These are phyloP conservation scores for Mycena citricolor DNA, from an alignment of 1,284 basidiomycete species.

Conservation along the genomic window DNA sequence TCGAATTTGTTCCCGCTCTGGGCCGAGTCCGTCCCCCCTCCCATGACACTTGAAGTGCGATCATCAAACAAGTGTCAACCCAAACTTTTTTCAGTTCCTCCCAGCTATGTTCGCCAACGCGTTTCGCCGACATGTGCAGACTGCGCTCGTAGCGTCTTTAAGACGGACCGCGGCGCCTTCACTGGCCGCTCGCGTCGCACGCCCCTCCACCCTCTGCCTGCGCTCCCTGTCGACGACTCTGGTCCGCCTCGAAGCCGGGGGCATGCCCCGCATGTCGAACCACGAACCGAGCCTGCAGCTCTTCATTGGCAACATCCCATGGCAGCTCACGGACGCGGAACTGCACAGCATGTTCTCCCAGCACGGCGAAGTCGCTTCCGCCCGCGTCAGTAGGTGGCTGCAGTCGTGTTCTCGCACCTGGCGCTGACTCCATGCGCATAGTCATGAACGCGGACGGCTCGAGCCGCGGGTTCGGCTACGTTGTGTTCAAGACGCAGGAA, in stretches of 20 bases:
- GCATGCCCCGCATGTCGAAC: not conserved
- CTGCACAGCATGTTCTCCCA: constrained; percentile 28
- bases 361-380: constrained; percentile 35
- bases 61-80: no score
- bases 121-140: constrained; percentile 34
- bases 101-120: constrained; percentile 35
- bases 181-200: not conserved
- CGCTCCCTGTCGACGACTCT: no score
- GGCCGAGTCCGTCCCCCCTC: no score
- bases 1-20: no score
- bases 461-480: constrained; percentile 35
- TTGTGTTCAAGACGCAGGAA: constrained; percentile 2
- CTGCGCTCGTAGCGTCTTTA: constrained; percentile 25
- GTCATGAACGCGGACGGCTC: constrained; percentile 35
- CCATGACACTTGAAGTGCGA: no score
- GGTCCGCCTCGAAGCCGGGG: constrained; percentile 1
- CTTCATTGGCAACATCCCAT: constrained; percentile 6
- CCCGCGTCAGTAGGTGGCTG: constrained; percentile 37
- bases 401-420: constrained; percentile 5
- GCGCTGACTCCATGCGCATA: constrained; percentile 18
- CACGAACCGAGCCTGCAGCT: constrained; percentile 29
- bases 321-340: not conserved
- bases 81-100: constrained; percentile 15
- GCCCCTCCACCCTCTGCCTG: constrained; percentile 8
- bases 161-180: constrained; percentile 1